Evolutionary conservation across 768 basidiomycete genomes (phyloP).

Genomic region (Termitomyces sp.): DNA sequence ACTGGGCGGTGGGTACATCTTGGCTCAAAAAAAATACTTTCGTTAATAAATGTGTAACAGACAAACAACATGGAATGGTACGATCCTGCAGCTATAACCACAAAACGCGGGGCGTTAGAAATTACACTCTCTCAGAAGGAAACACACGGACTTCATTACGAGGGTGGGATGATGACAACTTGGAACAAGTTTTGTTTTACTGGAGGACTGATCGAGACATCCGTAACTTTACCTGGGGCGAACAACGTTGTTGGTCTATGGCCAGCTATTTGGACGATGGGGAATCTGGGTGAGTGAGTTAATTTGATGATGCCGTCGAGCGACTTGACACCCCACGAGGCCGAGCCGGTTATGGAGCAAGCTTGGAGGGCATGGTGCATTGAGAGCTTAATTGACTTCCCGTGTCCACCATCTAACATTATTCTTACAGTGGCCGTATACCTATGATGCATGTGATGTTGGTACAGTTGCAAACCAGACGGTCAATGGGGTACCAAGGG

Average conservation of each 20-base stretch:
- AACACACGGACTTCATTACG: slow-evolving; percentile 69
- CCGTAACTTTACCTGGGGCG: slow-evolving; percentile 64
- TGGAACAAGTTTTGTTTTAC: slow-evolving; percentile 97
- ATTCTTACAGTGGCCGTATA: slow-evolving; percentile 65
- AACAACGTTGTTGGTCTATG: slow-evolving; percentile 65
- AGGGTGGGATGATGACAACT: slow-evolving; percentile 62
- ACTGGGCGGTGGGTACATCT: slow-evolving; percentile 51
- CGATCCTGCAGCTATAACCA: slow-evolving; percentile 73
- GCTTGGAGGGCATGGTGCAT: slow-evolving; percentile 70
- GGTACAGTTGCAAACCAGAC: slow-evolving; percentile 90
- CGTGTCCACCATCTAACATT: neutral
- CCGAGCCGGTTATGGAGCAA: slow-evolving; percentile 84
- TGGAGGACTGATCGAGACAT: slow-evolving; percentile 71
- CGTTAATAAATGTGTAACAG: slow-evolving; percentile 21
- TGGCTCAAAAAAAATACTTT: neutral
- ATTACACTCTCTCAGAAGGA: slow-evolving; percentile 64
- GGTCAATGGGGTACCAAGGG: slow-evolving; percentile 52
- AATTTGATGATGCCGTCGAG: neutral
- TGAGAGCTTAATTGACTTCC: neutral
- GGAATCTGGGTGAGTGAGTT: slow-evolving; percentile 53
- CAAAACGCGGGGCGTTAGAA: slow-evolving; percentile 66
- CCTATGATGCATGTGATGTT: slow-evolving; percentile 85
- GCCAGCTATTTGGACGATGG: slow-evolving; percentile 82
- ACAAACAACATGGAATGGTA: slow-evolving; percentile 87
- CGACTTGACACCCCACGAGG: slow-evolving; percentile 29